These are phyloP conservation scores for Salix suchowensis DNA, from an alignment of 345 rosid genomes.

Conservation along the genomic window DNA sequence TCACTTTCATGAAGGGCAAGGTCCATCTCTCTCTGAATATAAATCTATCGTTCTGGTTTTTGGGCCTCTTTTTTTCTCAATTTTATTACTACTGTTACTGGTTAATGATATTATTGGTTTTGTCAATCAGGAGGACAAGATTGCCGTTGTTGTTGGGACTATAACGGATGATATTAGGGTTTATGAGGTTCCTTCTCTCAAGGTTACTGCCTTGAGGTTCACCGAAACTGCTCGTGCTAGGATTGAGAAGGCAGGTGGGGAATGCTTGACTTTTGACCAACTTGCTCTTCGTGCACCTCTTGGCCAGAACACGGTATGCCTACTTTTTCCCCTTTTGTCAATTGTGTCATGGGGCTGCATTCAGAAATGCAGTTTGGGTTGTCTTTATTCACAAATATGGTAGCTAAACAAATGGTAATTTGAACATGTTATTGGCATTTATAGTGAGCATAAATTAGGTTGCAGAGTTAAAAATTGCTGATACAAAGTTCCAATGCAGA, in stretches of 20 bases:
- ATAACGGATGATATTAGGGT: constrained; percentile 80
- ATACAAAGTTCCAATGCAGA: background rate
- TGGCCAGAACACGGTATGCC: constrained; percentile 83
- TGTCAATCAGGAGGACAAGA: constrained; percentile 56
- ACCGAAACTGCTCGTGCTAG: constrained; percentile 93
- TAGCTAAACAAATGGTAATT: no score
- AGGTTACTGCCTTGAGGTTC: constrained; percentile 83
- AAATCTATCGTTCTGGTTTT: background rate
- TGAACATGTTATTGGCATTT: no score
- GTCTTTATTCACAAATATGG: no score
- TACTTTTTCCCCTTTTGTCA: background rate
- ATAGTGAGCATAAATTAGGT: no score
- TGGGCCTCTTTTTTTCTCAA: background rate
- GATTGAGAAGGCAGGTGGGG: constrained; percentile 98
- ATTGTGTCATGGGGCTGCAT: background rate
- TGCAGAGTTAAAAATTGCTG: no score
- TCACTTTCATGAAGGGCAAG: constrained; percentile 65
- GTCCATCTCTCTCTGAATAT: constrained; percentile 23
- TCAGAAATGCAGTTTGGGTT: background rate
- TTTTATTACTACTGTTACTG: background rate
- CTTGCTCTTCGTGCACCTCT: constrained; percentile 89
- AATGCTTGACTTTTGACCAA: constrained; percentile 90
- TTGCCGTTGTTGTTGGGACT: constrained; percentile 83
- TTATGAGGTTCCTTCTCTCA: constrained; percentile 75
- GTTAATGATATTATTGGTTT: background rate